Conservation (phyloP, 108 stramenopile genomes). For the Fragilariopsis cylindrus region DNA sequence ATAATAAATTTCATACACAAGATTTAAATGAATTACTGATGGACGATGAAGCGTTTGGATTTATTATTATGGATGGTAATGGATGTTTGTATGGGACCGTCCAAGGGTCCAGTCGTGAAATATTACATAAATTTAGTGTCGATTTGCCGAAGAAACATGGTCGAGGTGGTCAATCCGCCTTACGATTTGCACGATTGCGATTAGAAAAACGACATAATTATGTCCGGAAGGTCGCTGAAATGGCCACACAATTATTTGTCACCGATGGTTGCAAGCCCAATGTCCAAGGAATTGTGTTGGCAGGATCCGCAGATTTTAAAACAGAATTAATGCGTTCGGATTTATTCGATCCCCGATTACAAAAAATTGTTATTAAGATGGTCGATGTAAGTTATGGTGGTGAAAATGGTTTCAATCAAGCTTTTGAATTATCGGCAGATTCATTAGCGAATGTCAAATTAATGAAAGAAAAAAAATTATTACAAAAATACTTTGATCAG, state of each 20-base stretch:
- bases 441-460: conserved; percentile 95
- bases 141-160: conserved; percentile 99
- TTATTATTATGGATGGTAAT: conserved; percentile 99
- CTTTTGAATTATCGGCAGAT: conserved; percentile 95
- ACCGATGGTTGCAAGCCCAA: conserved; percentile 94
- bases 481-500: conserved; percentile 98
- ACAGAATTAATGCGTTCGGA: conserved; percentile 91
- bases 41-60: conserved; percentile 99
- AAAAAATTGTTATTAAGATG: conserved; percentile 94
- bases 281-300: conserved; percentile 95
- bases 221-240: conserved; percentile 97
- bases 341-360: conserved; percentile 94
- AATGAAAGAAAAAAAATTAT: conserved; percentile 97
- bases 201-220: conserved; percentile 99
- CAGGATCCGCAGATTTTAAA: conserved; percentile 99
- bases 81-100: conserved; percentile 96
- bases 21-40: conserved; percentile 96
- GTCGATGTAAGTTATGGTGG: conserved; percentile 99
- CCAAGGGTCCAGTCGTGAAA: conserved; percentile 90
- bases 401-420: conserved; percentile 99
- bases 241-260: conserved; percentile 96
- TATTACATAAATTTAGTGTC: conserved; percentile 97
- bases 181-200: conserved; percentile 98
- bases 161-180: conserved; percentile 98
- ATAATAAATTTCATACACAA: conserved; percentile 99